phyloP scores from a whole-genome alignment of 139 green algal species.

The Volvox reticuliferus region DNA sequence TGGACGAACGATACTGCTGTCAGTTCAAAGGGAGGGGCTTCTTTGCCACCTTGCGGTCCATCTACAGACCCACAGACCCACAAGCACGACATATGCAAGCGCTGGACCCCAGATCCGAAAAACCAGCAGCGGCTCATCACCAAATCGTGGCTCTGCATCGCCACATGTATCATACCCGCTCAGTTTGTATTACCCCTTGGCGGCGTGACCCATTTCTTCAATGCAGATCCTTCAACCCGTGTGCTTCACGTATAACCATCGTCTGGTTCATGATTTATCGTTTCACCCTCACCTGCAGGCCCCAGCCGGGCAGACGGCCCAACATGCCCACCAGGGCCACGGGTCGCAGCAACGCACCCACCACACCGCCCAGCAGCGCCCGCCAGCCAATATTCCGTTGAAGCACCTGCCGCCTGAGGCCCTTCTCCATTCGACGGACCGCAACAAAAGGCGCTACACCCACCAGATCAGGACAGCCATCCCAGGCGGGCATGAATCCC shows the following conservation, averaged over 20 bases:
- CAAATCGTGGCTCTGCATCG: no score
- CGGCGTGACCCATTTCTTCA: no score
- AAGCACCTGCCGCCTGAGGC: constrained; percentile 30
- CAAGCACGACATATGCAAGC: background rate
- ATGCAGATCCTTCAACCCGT: no score
- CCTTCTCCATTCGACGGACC: constrained; percentile 18
- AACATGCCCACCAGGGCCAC: constrained; percentile 31
- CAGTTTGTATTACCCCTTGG: no score
- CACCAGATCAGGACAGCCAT: background rate
- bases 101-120: no score
- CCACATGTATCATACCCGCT: no score
- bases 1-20: no score
- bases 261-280: no score
- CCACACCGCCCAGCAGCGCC: constrained; percentile 35
- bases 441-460: constrained; percentile 2
- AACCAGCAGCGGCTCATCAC: no score
- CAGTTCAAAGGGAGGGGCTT: no score
- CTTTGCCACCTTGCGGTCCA: background rate
- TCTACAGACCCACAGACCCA: background rate
- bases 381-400: constrained; percentile 14
- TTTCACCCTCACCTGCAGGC: constrained; percentile 21
- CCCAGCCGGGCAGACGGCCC: background rate
- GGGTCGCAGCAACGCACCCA: constrained; percentile 27
- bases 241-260: no score
- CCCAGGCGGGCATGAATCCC: background rate